Base-by-base conservation (phyloP, 2,329 filamentous ascomycete species). In the Immersiporthe knoxdaviesiana region DNA sequence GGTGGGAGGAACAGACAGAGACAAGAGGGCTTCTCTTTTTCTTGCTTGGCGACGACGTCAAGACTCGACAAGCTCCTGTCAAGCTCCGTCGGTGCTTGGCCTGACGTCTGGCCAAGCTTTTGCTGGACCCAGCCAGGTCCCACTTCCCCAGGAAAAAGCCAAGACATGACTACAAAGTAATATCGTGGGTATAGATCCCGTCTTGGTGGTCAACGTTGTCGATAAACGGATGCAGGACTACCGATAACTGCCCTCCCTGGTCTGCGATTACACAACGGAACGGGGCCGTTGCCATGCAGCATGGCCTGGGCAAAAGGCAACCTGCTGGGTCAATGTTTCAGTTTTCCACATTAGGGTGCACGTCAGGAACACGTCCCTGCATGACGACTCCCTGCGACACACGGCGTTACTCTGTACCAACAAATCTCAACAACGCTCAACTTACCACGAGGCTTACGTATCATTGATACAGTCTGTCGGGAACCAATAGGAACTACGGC, bases 71-170 rank as follows among this genome's bases (percentile, higher is more conserved):
- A 62, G 24, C 37, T 27, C n/a, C 21, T 62, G 59, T 16, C 59
- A 61, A 21, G 21, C 35, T 27, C 35, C 35, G 7, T 62, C 6
- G 30, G 14, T 21, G 18, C 14, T 6, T 21, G 18, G 24, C n/a
- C 35, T 41, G 64, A 44, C 64, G 52, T 66, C 44, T 54, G 56
- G 39, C 18, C 44, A 60, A 66, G 54, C 37, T 35, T 35, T 60
- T 60, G 52, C 54, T 35, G 21, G 39, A 3, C 39, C 16, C 14
- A 8, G 27, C 30, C 24, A n/a, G 52, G 39, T 35, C 47, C 56
- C 65, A 61, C 56, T 66, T 66, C 65, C 65, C 65, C 65, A 39
- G 65, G 21, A 47, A 56, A 60, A 65, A 37, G 65, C 65, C 65
- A 66, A 61, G 65, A 66, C 52, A 21, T 18, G 24, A 56, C 41